Evolutionary conservation across 345 rosid species (phyloP).

Genomic region (Camelina hispida): DNA sequence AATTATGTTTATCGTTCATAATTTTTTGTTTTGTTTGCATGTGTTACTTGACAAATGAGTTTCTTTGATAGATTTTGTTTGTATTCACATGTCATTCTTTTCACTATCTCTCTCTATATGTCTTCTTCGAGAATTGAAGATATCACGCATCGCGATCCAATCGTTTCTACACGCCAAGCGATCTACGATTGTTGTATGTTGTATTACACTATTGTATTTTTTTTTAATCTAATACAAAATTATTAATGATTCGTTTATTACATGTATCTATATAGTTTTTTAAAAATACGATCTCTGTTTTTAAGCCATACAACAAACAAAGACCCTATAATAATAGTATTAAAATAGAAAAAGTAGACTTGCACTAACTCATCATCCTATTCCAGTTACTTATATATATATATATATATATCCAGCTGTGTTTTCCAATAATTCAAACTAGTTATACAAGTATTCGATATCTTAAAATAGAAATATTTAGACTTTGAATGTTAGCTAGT

Average conservation of each 20-base stretch:
- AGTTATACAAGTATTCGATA: not conserved
- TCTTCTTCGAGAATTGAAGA: not conserved
- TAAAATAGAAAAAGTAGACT: not conserved
- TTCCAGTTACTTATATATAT: slow-evolving; percentile 9
- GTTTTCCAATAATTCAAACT: slow-evolving; percentile 12
- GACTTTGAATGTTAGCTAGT: too few relatives aligned
- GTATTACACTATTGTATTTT: too few relatives aligned
- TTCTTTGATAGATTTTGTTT: slow-evolving; percentile 4
- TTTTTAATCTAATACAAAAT: not conserved
- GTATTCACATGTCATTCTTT: not conserved
- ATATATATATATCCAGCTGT: slow-evolving; percentile 9
- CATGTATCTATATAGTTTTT: too few relatives aligned
- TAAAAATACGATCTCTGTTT: too few relatives aligned
- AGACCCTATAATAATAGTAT: not conserved
- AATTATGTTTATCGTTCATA: not conserved
- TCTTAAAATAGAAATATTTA: not conserved
- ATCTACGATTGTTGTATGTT: too few relatives aligned
- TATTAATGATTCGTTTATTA: too few relatives aligned
- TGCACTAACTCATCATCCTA: not conserved
- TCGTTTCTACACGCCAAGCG: not conserved
- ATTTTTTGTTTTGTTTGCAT: not conserved
- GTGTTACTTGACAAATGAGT: slow-evolving; percentile 10
- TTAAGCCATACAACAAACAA: too few relatives aligned
- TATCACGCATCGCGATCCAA: not conserved
- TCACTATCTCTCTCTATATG: not conserved